Evolutionary conservation across 192 early-diverging fungal genomes (phyloP), one percentile per base, ranked within the genome.

Genomic region (Linderina pennispora): DNA sequence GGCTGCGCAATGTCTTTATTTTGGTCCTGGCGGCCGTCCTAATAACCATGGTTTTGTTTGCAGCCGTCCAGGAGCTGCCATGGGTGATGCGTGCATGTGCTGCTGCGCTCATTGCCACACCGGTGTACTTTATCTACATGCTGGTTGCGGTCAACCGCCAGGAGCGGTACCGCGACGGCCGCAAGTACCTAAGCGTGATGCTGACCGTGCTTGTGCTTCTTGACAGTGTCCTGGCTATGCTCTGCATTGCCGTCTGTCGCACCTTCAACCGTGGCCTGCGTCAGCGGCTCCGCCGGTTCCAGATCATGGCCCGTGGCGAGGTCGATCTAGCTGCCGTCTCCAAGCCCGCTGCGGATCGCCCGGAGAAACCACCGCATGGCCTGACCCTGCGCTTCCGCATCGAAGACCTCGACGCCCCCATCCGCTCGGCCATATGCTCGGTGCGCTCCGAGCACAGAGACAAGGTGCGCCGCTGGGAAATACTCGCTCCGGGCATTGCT

Each of bases 61-160:
- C 63, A 2, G 63, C 62, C 3, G 44, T 50, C 0, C 51, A 50
- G 18, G 71, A 74, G 37, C 35, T 55, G n/a, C 48, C 21, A 20
- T 50, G 58, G 57, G 53, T 60, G 5, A 66, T 74, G 63, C 47
- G 45, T 26, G 48, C 40, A 1, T 58, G 63, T 28, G 32, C 54
- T n/a, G 48, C 23, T 2, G 31, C 42, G 2, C 45, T 53, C 39
- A 38, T 26, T 6, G 21, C 37, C 9, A 26, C 48, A 8, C 45
- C 55, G 4, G 58, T 58, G 10, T 59, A 47, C 35, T 59, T 74
- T 48, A 48, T 74, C 11, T 62, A 50, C 52, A 62, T 58, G 40
- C 51, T 74, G 33, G 65, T 69, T 3, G 41, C 18, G 5, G 46
- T 57, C 40, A 62, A 42, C 15, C 4, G 4, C 8, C 36, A 39